Evolutionary conservation across 345 rosid species (phyloP), one percentile per base, ranked within the genome.

Genomic region (Mallotus nudiflorus): DNA sequence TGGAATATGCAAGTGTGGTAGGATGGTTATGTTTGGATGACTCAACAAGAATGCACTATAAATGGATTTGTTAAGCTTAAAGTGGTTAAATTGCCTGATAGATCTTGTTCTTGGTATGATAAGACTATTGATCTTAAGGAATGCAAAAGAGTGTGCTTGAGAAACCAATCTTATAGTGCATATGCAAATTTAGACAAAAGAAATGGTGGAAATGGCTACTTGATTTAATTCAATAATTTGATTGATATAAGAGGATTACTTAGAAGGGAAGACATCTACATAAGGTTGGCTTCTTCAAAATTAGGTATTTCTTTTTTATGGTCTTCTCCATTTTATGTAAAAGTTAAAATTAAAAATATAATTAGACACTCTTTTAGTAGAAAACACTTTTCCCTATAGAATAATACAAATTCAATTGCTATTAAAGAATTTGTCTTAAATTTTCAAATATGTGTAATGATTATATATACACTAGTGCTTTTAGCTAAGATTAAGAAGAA

Each of bases 161-260:
- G 46, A 27, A 62, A 71, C 51, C 62, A 68, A 39, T 1, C 1
- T 5, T 71, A 68, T 27, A 50, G 40, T 0, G 74, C 68, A 3
- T 71, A 62, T 19, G 39, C 74, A 5, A 52, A 25, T 40, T 15
- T 49, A 54, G 20, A 55, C 14, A 55, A 25, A 33, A 33, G 37
- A 14, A 27, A 13, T 4, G 49, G 49, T 10, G 74, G 74, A 19
- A 70, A 60, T 61, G 67, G 74, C 50, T 70, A 67, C 55, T 11
- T 70, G 37, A 29, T 61, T 1, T 70, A 67, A 67, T 70, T 70
- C 22, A 58, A 19, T 25, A 67, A 70, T 0, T 22, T 70, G 67
- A 18, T 35, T 62, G 74, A 70, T 61, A 58, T 62, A 18, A 58
- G 46, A 44, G 65, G 25, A 3, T 0, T 2, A 7, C 16, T 42